Evolutionary conservation across 768 basidiomycete genomes (phyloP), one percentile per base, ranked within the genome.

Genomic region (Clathrus columnatus): DNA sequence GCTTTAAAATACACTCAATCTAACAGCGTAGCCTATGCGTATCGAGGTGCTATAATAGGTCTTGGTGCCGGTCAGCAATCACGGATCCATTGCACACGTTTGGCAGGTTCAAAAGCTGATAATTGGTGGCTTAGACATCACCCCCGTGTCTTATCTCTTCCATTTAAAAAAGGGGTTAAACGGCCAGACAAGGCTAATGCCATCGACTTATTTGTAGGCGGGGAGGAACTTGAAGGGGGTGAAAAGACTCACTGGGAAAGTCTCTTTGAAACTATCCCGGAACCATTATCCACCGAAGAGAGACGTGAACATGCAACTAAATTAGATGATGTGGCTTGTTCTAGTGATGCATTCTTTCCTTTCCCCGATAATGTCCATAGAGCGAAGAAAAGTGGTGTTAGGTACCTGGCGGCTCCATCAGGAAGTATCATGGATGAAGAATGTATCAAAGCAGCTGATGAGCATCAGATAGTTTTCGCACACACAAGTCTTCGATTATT

Each of bases 51-150:
- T 14, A 87, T 95, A 67, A 80, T 99, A 62, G 96, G 95, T 47
- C 85, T 97, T 47, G 96, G 96, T 29, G 96, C 96, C 0, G 96
- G 95, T 11, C 96, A 98, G 66, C 96, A 98, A 68, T 98, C 95
- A 4, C 89, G 96, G 41, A 99, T 99, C 66, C 96, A 99, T 75
- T 99, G 96, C 73, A 99, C 96, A 16, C 89, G 96, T 27, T 84
- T 99, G 45, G 96, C 96, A 2, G 96, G 96, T 2, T 82, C 85
- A 50, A 98, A 99, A 72, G 93, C 95, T n/a, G 96, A 99, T 72
- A 79, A 92, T 61, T 99, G 96, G 96, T 98, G 96, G 95, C 78
- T 98, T 54, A 85, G 96, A 11, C 93, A 98, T 74, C 93, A 98
- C 72, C 86, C 94, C 1, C 85, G 88, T 46, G 95, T 96, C 44